These are phyloP conservation scores for Phytomonas sp. DNA, from an alignment of 208 protist genomes.

Conservation along the genomic window DNA sequence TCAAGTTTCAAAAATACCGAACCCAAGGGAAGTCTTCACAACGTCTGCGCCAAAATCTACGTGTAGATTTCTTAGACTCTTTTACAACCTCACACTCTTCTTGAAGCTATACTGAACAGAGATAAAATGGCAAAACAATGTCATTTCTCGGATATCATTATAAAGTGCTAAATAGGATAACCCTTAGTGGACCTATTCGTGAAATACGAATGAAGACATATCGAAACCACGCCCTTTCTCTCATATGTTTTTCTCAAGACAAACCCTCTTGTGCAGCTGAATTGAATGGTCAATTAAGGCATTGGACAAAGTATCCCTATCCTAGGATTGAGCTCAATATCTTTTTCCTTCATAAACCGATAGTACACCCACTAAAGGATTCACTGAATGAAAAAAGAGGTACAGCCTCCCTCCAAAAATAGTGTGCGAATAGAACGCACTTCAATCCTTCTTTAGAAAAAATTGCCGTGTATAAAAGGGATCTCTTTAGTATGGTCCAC, in stretches of 20 bases:
- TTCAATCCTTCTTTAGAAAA: background rate
- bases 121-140: background rate
- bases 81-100: background rate
- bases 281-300: background rate
- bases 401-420: background rate
- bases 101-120: background rate
- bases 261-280: background rate
- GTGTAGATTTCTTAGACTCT: background rate
- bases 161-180: background rate
- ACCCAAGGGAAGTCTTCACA: background rate
- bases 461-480: background rate
- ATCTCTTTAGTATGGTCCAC: constrained; percentile 64
- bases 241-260: background rate
- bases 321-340: background rate
- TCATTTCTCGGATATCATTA: background rate
- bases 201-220: background rate
- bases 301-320: background rate
- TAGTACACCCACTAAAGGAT: background rate
- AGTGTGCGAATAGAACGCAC: background rate
- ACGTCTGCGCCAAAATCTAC: background rate
- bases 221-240: background rate
- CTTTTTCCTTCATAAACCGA: background rate
- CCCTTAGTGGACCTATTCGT: background rate
- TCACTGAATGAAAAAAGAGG: background rate
- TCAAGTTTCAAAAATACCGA: background rate